phyloP scores from a whole-genome alignment of 1,139 yeast genomes.

The Taphrina sp. region DNA sequence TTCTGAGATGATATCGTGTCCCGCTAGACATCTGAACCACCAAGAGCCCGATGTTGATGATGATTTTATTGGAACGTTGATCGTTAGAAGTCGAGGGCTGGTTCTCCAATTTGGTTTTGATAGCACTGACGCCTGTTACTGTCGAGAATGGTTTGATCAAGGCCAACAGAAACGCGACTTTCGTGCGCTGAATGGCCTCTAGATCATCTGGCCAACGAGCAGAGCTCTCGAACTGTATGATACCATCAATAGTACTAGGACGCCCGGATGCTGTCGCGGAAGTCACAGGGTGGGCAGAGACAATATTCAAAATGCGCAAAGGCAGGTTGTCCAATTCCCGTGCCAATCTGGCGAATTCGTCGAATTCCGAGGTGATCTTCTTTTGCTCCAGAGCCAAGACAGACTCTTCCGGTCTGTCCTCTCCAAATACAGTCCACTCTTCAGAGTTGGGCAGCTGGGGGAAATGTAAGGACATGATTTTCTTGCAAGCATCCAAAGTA shows the following conservation, averaged over 20 bases:
- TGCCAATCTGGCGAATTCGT: constrained; percentile 65
- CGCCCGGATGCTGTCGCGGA: not conserved
- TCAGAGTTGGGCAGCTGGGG: constrained; percentile 62
- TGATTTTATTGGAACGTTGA: constrained; percentile 46
- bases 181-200: constrained; percentile 78
- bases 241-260: constrained; percentile 50
- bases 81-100: constrained; percentile 48
- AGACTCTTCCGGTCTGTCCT: constrained; percentile 37
- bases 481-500: constrained; percentile 40
- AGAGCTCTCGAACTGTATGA: constrained; percentile 84
- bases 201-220: constrained; percentile 96
- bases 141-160: constrained; percentile 53
- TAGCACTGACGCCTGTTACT: constrained; percentile 54
- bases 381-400: not conserved
- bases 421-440: constrained; percentile 57
- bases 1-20: constrained; percentile 37
- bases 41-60: constrained; percentile 39
- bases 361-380: constrained; percentile 39
- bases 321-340: constrained; percentile 64
- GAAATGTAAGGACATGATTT: constrained; percentile 60
- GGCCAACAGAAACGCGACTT: constrained; percentile 80
- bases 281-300: constrained; percentile 41
- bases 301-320: constrained; percentile 62
- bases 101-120: constrained; percentile 58
- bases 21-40: constrained; percentile 37